These are phyloP conservation scores for Plasmodium yoelii DNA, from an alignment of 169 alveolate genomes.

Conservation along the genomic window DNA sequence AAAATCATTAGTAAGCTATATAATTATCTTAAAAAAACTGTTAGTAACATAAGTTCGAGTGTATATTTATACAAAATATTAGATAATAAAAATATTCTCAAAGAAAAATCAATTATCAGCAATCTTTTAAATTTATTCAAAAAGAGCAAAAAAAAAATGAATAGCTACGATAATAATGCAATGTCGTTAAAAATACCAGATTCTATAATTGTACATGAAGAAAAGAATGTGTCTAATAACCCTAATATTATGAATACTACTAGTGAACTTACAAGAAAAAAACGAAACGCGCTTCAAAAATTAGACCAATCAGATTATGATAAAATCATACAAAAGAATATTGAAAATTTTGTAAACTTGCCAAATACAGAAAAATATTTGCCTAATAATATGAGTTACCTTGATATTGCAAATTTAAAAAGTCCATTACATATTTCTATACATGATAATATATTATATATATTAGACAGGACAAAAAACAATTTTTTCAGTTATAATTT, in stretches of 20 bases:
- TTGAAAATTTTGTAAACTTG: slow-evolving; percentile 8
- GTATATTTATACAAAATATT: slow-evolving; percentile 11
- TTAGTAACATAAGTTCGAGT: not conserved
- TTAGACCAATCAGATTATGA: slow-evolving; percentile 29
- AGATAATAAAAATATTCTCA: slow-evolving; percentile 6
- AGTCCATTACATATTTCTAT: slow-evolving; percentile 35
- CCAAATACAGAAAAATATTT: slow-evolving; percentile 34
- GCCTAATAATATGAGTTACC: slow-evolving; percentile 13
- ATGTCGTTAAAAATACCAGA: not conserved
- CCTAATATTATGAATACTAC: no score
- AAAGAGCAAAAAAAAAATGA: not conserved
- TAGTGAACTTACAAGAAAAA: slow-evolving; percentile 2
- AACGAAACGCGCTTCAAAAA: slow-evolving; percentile 16
- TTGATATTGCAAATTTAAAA: slow-evolving; percentile 30
- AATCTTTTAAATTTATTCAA: slow-evolving; percentile 44
- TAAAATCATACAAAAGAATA: slow-evolving; percentile 2
- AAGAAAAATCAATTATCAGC: not conserved
- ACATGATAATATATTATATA: slow-evolving; percentile 32
- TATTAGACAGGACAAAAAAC: slow-evolving; percentile 40
- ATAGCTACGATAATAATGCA: not conserved
- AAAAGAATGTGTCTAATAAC: no score
- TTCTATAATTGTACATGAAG: no score
- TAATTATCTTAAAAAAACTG: slow-evolving; percentile 18
- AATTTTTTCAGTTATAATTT: slow-evolving; percentile 60
- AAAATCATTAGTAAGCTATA: slow-evolving; percentile 20